A percentile compares a stretch with the other conserved stretches of the same genome.
Conservation (phyloP, 257 asterid genomes). For the Vinca minor region DNA sequence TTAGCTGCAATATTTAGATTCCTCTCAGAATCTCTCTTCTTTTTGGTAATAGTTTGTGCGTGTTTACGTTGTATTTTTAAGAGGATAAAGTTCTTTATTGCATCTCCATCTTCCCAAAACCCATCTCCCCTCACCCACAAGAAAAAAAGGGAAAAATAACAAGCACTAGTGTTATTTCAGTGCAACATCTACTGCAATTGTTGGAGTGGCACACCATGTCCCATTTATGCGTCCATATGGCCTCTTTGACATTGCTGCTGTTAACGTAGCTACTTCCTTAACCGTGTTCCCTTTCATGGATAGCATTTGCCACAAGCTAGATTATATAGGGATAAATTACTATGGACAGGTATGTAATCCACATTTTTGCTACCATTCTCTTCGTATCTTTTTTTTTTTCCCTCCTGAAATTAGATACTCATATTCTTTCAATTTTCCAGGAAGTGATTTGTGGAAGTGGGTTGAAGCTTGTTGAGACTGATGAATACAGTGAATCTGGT, state of each 20-base stretch:
- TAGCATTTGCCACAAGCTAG: slow-evolving; percentile 63
- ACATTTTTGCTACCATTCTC: neutral
- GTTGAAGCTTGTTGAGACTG: slow-evolving; percentile 71
- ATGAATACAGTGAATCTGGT: slow-evolving; percentile 96
- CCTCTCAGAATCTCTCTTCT: neutral
- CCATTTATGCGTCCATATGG: slow-evolving; percentile 92
- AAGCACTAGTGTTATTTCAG: slow-evolving; percentile 28
- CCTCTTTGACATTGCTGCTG: slow-evolving; percentile 78
- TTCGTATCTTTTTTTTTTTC: neutral
- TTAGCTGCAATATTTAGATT: neutral
- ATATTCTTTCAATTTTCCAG: slow-evolving; percentile 36
- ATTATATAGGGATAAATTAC: slow-evolving; percentile 88
- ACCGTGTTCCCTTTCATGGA: slow-evolving; percentile 62
- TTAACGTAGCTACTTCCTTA: slow-evolving; percentile 58
- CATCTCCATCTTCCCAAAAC: neutral
- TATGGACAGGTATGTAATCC: slow-evolving; percentile 68
- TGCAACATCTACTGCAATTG: slow-evolving; percentile 34
- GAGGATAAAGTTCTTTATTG: neutral
- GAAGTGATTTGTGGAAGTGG: slow-evolving; percentile 79
- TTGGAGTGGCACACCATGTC: slow-evolving; percentile 96
- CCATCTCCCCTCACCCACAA: neutral
- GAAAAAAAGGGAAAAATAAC: neutral
- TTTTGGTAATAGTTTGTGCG: neutral
- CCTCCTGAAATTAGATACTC: slow-evolving; percentile 6
- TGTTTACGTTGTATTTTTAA: neutral